phyloP scores from a whole-genome alignment of 345 rosid species.

The rapeseed (Brassica napus) region DNA sequence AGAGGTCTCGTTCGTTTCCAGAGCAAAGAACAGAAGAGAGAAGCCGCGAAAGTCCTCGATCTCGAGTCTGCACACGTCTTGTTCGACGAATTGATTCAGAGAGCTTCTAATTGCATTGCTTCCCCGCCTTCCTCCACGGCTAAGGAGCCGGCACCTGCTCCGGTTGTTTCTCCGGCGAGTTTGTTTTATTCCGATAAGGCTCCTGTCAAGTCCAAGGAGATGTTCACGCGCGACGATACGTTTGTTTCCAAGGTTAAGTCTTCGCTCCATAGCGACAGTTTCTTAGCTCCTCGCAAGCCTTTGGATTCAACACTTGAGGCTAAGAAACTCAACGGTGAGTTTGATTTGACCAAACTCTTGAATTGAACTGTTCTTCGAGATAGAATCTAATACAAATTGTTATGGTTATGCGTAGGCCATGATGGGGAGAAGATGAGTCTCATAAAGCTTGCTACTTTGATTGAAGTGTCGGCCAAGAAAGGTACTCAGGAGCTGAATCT shows the following conservation, averaged over 20 bases:
- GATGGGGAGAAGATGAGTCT: conserved; percentile 78
- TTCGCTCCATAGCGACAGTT: conserved; percentile 52
- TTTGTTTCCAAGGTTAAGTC: conserved; percentile 61
- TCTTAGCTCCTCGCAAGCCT: conserved; percentile 44
- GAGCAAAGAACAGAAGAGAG: conserved; percentile 71
- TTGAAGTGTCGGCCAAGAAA: conserved; percentile 85
- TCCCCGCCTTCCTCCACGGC: conserved; percentile 43
- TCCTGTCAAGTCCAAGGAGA: conserved; percentile 39
- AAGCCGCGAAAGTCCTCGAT: conserved; percentile 71
- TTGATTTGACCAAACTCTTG: background rate
- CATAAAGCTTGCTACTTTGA: conserved; percentile 88
- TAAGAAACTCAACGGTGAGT: conserved; percentile 54
- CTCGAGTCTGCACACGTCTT: conserved; percentile 64
- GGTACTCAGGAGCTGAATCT: conserved; percentile 79
- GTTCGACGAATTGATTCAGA: conserved; percentile 81
- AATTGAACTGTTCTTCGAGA: background rate
- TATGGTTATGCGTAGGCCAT: conserved; percentile 49
- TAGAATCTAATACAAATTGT: background rate
- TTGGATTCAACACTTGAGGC: conserved; percentile 61
- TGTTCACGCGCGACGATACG: conserved; percentile 70
- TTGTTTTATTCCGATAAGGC: conserved; percentile 36
- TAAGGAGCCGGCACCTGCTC: background rate
- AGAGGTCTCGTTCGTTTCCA: conserved; percentile 53
- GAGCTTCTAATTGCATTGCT: conserved; percentile 72
- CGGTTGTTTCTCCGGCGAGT: conserved; percentile 31